Conservation (phyloP, 140 eudicot genomes). For the Ambrosia hybrid region DNA sequence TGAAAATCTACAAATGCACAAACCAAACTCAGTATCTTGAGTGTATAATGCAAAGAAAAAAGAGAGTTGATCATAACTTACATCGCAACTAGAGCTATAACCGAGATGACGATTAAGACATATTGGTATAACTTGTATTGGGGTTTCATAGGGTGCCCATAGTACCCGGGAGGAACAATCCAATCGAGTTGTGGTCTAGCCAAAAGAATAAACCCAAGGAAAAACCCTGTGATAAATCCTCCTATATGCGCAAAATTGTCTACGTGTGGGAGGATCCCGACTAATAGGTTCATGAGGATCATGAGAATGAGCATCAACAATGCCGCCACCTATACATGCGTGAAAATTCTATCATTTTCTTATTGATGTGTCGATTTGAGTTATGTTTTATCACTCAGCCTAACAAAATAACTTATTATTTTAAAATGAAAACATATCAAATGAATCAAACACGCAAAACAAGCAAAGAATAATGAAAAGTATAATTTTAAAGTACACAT, state of each 20-base stretch:
- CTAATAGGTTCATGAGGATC: conserved; percentile 52
- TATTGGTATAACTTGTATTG: conserved; percentile 68
- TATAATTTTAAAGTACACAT: neutral
- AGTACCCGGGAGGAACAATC: conserved; percentile 50
- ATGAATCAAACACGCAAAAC: neutral
- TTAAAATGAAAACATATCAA: neutral
- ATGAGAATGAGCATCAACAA: conserved; percentile 49
- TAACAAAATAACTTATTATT: neutral
- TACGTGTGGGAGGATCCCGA: conserved; percentile 84
- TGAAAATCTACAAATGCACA: conserved; percentile 39
- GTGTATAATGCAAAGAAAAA: neutral
- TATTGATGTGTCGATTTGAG: neutral
- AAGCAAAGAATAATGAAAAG: neutral
- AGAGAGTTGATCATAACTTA: conserved; percentile 28
- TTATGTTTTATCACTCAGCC: neutral
- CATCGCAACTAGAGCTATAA: conserved; percentile 44
- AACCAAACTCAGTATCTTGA: neutral
- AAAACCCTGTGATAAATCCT: conserved; percentile 79
- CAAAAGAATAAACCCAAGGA: conserved; percentile 68
- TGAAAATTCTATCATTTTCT: neutral
- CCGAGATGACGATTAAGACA: conserved; percentile 35
- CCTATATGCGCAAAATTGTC: conserved; percentile 91
- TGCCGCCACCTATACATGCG: conserved; percentile 44
- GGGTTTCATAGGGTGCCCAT: conserved; percentile 34
- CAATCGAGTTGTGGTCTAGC: conserved; percentile 66